phyloP scores from a whole-genome alignment of 2,329 filamentous ascomycete genomes.

The Clonostachys solani region DNA sequence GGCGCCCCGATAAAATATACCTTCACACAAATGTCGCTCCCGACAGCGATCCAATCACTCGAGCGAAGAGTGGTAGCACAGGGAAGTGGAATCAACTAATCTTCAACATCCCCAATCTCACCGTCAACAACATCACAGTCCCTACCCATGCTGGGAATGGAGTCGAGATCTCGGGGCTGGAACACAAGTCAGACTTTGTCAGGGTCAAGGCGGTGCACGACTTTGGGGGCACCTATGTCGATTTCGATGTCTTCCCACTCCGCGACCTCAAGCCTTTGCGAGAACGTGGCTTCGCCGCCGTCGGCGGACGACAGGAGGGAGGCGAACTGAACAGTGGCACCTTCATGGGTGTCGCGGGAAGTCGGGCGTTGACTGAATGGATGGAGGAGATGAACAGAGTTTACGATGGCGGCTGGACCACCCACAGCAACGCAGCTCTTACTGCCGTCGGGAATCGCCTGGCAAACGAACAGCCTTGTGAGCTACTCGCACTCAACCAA shows the following conservation, averaged over 20 bases:
- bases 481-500: constrained; percentile 15
- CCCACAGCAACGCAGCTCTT: constrained; percentile 16
- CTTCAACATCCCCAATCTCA: constrained; percentile 11
- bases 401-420: constrained; percentile 18
- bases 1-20: constrained; percentile 13
- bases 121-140: constrained; percentile 22
- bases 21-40: constrained; percentile 16
- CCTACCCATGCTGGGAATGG: constrained; percentile 9
- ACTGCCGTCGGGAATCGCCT: constrained; percentile 41
- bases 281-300: constrained; percentile 7
- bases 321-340: constrained; percentile 12
- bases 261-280: constrained; percentile 6
- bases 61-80: constrained; percentile 3
- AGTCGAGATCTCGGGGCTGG: constrained; percentile 4
- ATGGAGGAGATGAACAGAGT: constrained; percentile 14
- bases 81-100: constrained; percentile 16
- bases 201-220: constrained; percentile 11
- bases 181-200: constrained; percentile 13
- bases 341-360: constrained; percentile 12
- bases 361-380: constrained; percentile 10
- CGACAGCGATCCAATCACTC: constrained; percentile 22
- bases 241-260: constrained; percentile 11
- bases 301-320: constrained; percentile 8
- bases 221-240: constrained; percentile 13
- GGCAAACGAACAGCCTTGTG: constrained; percentile 9